Evolutionary conservation across 257 asterid species (phyloP).

Genomic region (Solanum raphanifolium): DNA sequence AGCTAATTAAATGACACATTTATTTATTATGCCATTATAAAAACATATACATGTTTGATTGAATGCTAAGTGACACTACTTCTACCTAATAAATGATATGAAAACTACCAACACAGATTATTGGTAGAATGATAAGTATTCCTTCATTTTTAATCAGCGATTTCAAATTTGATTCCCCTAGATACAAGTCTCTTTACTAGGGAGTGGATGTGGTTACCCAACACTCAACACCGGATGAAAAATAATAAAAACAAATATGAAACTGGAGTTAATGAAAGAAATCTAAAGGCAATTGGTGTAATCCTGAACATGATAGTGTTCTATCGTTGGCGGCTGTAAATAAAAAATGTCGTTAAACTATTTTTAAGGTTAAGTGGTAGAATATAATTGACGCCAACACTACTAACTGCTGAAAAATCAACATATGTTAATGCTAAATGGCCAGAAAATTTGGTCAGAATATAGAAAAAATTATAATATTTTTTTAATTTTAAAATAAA

Average conservation of each 20-base stretch:
- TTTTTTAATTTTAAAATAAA: no score
- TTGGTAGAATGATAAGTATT: fast-evolving
- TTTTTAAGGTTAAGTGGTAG: not conserved
- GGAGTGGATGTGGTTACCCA: no score
- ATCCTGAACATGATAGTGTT: not conserved
- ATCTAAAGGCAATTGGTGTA: not conserved
- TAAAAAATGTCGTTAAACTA: not conserved
- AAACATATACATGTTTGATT: not conserved
- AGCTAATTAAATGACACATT: no score
- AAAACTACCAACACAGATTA: not conserved
- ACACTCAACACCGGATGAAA: no score
- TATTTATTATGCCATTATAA: no score
- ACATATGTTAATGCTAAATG: not conserved
- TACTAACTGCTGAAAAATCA: not conserved
- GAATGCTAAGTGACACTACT: not conserved
- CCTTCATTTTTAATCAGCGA: fast-evolving
- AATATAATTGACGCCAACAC: not conserved
- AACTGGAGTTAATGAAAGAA: not conserved
- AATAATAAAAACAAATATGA: no score
- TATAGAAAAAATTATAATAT: no score
- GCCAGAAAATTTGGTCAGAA: no score
- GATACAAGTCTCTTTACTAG: no score
- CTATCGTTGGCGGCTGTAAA: not conserved
- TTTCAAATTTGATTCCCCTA: no score
- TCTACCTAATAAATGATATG: not conserved